These are phyloP conservation scores for Pholiota conissans DNA, from an alignment of 768 basidiomycete species.

Conservation along the genomic window DNA sequence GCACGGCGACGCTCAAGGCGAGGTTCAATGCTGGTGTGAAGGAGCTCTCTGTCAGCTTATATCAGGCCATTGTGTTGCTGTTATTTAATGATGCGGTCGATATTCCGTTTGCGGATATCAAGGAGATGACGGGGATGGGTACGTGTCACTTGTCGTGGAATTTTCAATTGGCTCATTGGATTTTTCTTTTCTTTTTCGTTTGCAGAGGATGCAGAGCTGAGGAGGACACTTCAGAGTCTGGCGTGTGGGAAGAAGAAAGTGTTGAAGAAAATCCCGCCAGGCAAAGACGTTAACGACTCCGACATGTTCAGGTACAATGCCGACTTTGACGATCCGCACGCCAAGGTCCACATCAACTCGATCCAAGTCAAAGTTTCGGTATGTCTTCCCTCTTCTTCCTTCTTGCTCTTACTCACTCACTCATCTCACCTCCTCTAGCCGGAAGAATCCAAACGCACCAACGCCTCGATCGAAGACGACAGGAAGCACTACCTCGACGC, in stretches of 20 bases:
- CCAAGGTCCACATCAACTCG: conserved; percentile 90
- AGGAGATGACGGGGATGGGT: conserved; percentile 73
- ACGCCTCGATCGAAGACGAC: conserved; percentile 83
- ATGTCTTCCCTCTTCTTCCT: conserved; percentile 24
- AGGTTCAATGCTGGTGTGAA: conserved; percentile 70
- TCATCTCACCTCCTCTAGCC: conserved; percentile 42
- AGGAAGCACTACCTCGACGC: conserved; percentile 86
- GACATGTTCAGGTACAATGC: conserved; percentile 85
- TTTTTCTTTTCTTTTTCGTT: conserved; percentile 22
- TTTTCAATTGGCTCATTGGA: neutral
- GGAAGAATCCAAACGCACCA: conserved; percentile 85
- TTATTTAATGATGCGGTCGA: conserved; percentile 76
- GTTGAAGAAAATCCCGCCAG: conserved; percentile 74
- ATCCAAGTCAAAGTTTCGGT: conserved; percentile 95
- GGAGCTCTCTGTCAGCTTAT: conserved; percentile 88
- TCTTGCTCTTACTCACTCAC: neutral
- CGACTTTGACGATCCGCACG: conserved; percentile 75
- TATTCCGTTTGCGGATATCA: conserved; percentile 67
- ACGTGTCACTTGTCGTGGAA: conserved; percentile 24
- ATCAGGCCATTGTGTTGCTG: conserved; percentile 84
- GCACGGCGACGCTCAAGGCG: conserved; percentile 75
- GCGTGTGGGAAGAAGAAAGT: conserved; percentile 91
- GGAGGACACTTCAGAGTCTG: conserved; percentile 88
- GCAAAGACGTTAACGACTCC: conserved; percentile 71
- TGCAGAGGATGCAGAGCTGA: conserved; percentile 69